Percentiles rank a stretch among this genome's conserved stretches.
Evolutionary conservation across 108 stramenopile genomes (phyloP).

Genomic region (Parietichytrium sp.): DNA sequence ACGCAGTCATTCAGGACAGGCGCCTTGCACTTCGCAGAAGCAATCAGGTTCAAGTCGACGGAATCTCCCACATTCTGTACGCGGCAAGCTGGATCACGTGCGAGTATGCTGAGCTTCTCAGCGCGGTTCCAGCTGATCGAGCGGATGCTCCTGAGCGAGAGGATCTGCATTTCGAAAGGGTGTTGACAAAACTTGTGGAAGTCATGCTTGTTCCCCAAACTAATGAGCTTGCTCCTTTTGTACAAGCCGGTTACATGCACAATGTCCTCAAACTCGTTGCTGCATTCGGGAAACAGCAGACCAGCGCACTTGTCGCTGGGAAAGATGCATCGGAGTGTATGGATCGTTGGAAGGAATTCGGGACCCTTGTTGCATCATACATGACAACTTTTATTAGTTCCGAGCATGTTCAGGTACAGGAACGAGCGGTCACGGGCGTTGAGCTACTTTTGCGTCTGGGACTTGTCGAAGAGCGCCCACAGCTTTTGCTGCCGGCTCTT

Average conservation of each 20-base stretch:
- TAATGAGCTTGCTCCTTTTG: slow-evolving; percentile 51
- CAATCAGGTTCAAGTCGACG: slow-evolving; percentile 40
- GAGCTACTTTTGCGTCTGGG: slow-evolving; percentile 68
- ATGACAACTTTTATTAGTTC: slow-evolving; percentile 66
- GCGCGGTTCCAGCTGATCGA: slow-evolving; percentile 52
- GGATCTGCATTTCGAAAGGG: slow-evolving; percentile 56
- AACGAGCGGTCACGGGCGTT: slow-evolving; percentile 73
- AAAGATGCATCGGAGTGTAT: slow-evolving; percentile 50
- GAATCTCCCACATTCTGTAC: slow-evolving; percentile 70
- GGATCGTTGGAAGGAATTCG: slow-evolving; percentile 59
- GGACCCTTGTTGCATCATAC: slow-evolving; percentile 53
- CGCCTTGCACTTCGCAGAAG: slow-evolving; percentile 32
- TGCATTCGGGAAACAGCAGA: slow-evolving; percentile 64
- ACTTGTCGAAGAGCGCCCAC: slow-evolving; percentile 52
- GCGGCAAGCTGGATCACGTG: slow-evolving; percentile 93
- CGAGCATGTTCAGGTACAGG: slow-evolving; percentile 81
- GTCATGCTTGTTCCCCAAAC: slow-evolving; percentile 37
- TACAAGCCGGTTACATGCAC: slow-evolving; percentile 83
- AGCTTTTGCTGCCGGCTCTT: too few species aligned
- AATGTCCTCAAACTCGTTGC: slow-evolving; percentile 79
- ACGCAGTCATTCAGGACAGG: slow-evolving; percentile 63
- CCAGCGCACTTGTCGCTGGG: slow-evolving; percentile 51
- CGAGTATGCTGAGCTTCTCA: slow-evolving; percentile 64
- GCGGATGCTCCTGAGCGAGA: slow-evolving; percentile 64
- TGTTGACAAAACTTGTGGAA: background rate